Conservation (phyloP, 1,284 basidiomycete genomes). For the Ceratobasidium sp. region DNA sequence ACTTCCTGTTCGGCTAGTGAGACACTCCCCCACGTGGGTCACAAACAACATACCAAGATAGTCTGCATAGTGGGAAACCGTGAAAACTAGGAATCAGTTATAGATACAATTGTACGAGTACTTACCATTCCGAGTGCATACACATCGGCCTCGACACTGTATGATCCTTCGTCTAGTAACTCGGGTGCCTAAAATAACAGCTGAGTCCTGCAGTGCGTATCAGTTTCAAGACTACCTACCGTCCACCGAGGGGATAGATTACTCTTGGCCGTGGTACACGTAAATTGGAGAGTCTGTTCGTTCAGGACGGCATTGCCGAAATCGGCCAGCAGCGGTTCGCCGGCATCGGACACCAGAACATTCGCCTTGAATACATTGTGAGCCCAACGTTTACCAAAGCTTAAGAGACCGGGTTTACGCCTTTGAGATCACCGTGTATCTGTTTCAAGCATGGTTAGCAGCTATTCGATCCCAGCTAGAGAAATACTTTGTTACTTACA, state of each 20-base stretch:
- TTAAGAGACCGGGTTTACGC: not conserved
- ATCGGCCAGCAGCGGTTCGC: not conserved
- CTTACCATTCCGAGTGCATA: conserved; percentile 23
- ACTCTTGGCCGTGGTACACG: not conserved
- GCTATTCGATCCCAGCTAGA: too few species aligned
- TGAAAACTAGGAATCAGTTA: too few species aligned
- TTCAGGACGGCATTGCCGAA: conserved; percentile 10
- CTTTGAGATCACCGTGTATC: conserved; percentile 28
- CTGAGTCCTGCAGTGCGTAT: too few species aligned
- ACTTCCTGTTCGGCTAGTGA: not conserved
- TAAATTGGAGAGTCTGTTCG: not conserved
- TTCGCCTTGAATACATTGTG: not conserved
- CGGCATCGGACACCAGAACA: not conserved
- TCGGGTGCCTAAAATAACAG: conserved; percentile 8
- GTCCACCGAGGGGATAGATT: not conserved
- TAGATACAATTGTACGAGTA: not conserved
- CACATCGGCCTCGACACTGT: conserved; percentile 6
- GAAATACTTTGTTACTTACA: not conserved
- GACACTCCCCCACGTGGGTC: too few species aligned
- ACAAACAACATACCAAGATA: not conserved
- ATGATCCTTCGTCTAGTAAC: not conserved
- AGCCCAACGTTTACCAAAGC: not conserved
- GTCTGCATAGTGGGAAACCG: not conserved
- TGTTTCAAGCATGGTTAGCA: not conserved
- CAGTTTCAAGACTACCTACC: not conserved